These are phyloP conservation scores for Ustilago hordei DNA, from an alignment of 1,284 basidiomycete genomes.

Conservation along the genomic window DNA sequence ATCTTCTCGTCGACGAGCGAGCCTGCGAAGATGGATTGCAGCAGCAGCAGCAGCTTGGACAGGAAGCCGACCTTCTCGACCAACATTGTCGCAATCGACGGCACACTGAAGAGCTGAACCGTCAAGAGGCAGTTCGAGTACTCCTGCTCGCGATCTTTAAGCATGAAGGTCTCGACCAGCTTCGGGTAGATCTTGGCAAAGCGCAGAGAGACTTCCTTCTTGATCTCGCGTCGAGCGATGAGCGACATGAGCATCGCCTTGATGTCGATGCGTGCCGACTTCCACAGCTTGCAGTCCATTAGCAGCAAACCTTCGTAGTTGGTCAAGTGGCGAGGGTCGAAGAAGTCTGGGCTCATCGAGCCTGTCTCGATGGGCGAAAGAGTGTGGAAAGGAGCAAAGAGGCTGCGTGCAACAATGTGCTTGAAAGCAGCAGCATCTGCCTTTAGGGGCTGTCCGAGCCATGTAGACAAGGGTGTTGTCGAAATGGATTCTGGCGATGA, in stretches of 20 bases:
- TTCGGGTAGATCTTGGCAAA: slow-evolving; percentile 64
- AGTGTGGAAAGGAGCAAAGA: slow-evolving; percentile 57
- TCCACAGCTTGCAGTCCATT: slow-evolving; percentile 67
- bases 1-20: slow-evolving; percentile 32
- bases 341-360: slow-evolving; percentile 60
- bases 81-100: slow-evolving; percentile 64
- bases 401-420: slow-evolving; percentile 49
- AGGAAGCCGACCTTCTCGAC: slow-evolving; percentile 57
- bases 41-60: slow-evolving; percentile 55
- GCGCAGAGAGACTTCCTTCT: slow-evolving; percentile 78
- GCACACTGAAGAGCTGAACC: slow-evolving; percentile 69
- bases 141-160: slow-evolving; percentile 67
- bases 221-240: slow-evolving; percentile 78
- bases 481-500: slow-evolving; percentile 14
- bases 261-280: slow-evolving; percentile 75
- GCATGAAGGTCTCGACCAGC: slow-evolving; percentile 66
- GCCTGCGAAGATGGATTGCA: slow-evolving; percentile 64
- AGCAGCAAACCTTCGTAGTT: slow-evolving; percentile 64
- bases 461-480: slow-evolving; percentile 14
- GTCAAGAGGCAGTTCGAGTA: slow-evolving; percentile 67
- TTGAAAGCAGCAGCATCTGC: slow-evolving; percentile 58
- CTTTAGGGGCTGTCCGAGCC: slow-evolving; percentile 31
- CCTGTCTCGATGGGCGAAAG: slow-evolving; percentile 37
- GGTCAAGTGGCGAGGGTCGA: slow-evolving; percentile 57
- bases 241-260: slow-evolving; percentile 86